These are phyloP conservation scores for Clavariopsis aquatica DNA, from an alignment of 495 filamentous ascomycete genomes.

Conservation along the genomic window DNA sequence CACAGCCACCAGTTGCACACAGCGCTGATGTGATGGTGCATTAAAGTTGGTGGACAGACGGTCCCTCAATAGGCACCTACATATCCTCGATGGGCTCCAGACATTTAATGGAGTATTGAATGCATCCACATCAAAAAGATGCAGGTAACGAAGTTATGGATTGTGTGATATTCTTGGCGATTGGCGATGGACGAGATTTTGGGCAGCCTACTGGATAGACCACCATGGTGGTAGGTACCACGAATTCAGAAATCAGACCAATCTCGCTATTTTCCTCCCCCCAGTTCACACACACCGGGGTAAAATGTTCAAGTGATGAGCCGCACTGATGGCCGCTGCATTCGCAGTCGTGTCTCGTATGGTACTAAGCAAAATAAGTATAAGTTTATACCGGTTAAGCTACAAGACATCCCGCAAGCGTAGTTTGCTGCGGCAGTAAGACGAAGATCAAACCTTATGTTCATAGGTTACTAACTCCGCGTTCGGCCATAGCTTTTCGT, in stretches of 20 bases:
- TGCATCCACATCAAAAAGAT: neutral
- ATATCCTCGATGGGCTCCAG: neutral
- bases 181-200: neutral
- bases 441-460: too few relatives aligned
- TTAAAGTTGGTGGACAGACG: neutral
- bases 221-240: neutral
- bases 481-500: neutral
- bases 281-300: too few relatives aligned
- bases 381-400: too few relatives aligned
- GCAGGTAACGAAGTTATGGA: slow-evolving; percentile 5
- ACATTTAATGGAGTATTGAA: neutral
- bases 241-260: neutral
- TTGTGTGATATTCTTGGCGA: neutral
- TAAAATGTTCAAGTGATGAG: too few relatives aligned
- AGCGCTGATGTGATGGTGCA: slow-evolving; percentile 33
- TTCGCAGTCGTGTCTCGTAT: too few relatives aligned
- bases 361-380: too few relatives aligned
- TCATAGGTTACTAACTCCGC: too few relatives aligned
- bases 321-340: too few relatives aligned
- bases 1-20: slow-evolving; percentile 9
- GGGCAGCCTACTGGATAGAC: neutral
- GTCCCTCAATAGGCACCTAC: neutral
- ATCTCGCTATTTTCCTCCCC: neutral
- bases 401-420: too few relatives aligned
- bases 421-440: too few relatives aligned